phyloP scores from a whole-genome alignment of 75 land plant genomes.

The Cupressus sempervirens region DNA sequence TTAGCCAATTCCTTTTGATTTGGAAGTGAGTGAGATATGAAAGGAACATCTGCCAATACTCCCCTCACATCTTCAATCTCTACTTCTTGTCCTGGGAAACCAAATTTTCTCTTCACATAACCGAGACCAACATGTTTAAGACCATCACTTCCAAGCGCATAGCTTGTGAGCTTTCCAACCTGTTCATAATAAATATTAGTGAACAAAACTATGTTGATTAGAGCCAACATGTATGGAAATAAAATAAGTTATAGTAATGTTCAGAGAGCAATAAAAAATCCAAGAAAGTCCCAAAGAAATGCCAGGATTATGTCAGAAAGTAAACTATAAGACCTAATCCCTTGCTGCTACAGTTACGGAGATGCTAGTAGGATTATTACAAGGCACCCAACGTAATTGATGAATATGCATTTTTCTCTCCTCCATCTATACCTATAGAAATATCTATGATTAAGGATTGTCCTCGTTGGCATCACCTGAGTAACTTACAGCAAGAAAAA shows the following conservation, averaged over 20 bases:
- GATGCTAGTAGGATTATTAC: background rate
- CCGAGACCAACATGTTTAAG: slow-evolving; percentile 40
- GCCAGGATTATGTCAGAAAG: background rate
- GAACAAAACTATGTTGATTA: background rate
- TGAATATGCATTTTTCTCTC: background rate
- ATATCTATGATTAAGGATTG: background rate
- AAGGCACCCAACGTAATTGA: background rate
- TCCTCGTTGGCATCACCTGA: background rate
- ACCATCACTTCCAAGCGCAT: slow-evolving; percentile 28
- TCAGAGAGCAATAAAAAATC: background rate
- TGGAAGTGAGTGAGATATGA: slow-evolving; percentile 7
- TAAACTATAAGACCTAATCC: background rate
- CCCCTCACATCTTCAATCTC: slow-evolving; percentile 36
- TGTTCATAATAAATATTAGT: slow-evolving; percentile 7
- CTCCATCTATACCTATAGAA: background rate
- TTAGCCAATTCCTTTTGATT: background rate
- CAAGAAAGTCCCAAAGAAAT: background rate
- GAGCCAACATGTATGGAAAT: background rate
- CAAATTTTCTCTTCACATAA: slow-evolving; percentile 35
- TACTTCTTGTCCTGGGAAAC: slow-evolving; percentile 32
- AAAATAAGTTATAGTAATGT: background rate
- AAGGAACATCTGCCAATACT: slow-evolving; percentile 37
- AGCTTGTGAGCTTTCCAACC: slow-evolving; percentile 57
- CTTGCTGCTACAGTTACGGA: background rate
- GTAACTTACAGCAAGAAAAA: background rate